Evolutionary conservation across 2,329 filamentous ascomycete genomes (phyloP), one percentile per base, ranked within the genome.

Genomic region (Colletotrichum gigasporum): DNA sequence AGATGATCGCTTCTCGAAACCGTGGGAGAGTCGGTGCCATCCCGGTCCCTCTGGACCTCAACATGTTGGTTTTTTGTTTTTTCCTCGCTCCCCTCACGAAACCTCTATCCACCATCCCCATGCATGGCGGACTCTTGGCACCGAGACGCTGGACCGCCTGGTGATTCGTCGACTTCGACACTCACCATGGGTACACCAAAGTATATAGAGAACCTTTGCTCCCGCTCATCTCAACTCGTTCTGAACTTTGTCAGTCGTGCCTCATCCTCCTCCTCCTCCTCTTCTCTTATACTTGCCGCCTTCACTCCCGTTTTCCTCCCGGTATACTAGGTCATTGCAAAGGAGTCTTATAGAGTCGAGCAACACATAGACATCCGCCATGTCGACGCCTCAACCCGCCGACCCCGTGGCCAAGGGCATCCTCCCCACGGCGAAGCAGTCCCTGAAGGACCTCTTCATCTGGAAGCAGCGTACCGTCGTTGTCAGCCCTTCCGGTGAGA

Each of bases 401-500:
- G 90, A 92, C 67, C 88, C 89, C 18, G 75, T 92, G 63, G 88
- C 89, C 32, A 87, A 86, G 75, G 91, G 91, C 41, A 83, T 87
- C 51, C 66, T 88, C 37, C 81, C 90, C 26, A 90, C 88, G 1
- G 87, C 88, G 10, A 90, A 86, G 71, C 90, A 92, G 73, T 82
- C 86, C 34, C 82, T 85, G 69, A 74, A 76, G 10, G 90, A 92
- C 70, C 84, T 92, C 64, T 91, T 92, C 80, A 83, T 82, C 70
- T 94, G 90, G 90, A 89, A 91, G 75, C 89, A 93, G 78, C 85
- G 91, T 63, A 88, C 92, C 10, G 85, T 90, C 37, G 82, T 91
- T 61, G 85, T 80, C 57, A 91, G 90, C 68, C 84, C 87, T 28
- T 80, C 83, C 70, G 90, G 90, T 62, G 90, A 93, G 74, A 84